Evolutionary conservation across 2,329 filamentous ascomycete genomes (phyloP), one percentile per base, ranked within the genome.

Genomic region (Dendryphion nanum): DNA sequence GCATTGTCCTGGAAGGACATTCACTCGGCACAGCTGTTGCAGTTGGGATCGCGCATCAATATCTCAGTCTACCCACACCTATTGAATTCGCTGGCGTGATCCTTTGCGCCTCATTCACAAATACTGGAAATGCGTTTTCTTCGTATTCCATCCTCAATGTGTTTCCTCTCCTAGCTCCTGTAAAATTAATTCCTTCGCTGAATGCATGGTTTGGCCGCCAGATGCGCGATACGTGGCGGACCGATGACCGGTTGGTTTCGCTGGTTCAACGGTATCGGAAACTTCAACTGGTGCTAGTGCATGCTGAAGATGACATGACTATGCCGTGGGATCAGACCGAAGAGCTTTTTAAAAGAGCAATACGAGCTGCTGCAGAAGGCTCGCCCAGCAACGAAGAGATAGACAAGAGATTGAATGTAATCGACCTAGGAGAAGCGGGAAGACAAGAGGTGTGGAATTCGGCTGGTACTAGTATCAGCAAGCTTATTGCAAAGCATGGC

Each of bases 11-110:
- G 13, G 70, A 94, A 2, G 91, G 90, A 2, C 90, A 96, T 49
- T 94, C 87, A 52, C 75, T 97, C 0, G 91, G 91, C 7, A 95
- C 91, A 0, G 91, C 88, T 0, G 87, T 96, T 2, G 81, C 83
- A 4, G 78, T 82, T 18, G 90, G 80, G 4, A 82, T 88, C 2
- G 82, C 81, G 5, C 82, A 94, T 56, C 76, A 79, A 31, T 91
- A 86, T 53, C 77, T 79, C 12, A 57, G 66, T n/a, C 53, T 57
- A 4, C 42, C 51, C 12, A 38, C 43, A 6, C 86, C 95, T 1
- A 79, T 83, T 3, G 81, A 88, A 18, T 94, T 95, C 55, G 88
- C 86, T 2, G 86, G 88, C 10, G 73, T 95, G 2, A 75, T 95
- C 14, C 76, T 95, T 7, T 79, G 94, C 7, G 85, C 89, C 1